Evolutionary conservation across 2,329 filamentous ascomycete species (phyloP).

Genomic region (Trichoderma cornu-damae): DNA sequence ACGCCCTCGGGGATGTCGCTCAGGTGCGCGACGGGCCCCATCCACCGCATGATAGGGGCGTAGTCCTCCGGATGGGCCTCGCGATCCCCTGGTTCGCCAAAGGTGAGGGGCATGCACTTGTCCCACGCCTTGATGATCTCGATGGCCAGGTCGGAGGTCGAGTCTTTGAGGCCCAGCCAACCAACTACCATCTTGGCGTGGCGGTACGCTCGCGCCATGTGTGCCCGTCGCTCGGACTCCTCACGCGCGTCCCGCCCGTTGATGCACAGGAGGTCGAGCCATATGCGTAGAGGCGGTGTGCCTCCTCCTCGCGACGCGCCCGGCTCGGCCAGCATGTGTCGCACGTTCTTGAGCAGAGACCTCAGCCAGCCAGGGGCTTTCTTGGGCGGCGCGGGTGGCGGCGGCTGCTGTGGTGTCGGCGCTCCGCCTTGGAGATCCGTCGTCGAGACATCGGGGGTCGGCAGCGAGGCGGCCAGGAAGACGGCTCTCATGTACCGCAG

Average conservation of each 20-base stretch:
- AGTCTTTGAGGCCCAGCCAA: slow-evolving; percentile 30
- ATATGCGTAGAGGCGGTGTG: slow-evolving; percentile 26
- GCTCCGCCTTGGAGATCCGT: slow-evolving; percentile 1
- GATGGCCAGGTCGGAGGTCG: slow-evolving; percentile 28
- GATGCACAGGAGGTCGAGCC: slow-evolving; percentile 32
- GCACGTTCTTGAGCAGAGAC: slow-evolving; percentile 20
- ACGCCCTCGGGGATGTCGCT: slow-evolving; percentile 24
- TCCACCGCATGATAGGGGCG: slow-evolving; percentile 31
- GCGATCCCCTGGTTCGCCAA: slow-evolving; percentile 33
- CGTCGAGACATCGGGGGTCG: slow-evolving; percentile 14
- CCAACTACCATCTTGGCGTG: slow-evolving; percentile 32
- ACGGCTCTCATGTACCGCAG: slow-evolving; percentile 32
- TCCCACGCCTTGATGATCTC: slow-evolving; percentile 28
- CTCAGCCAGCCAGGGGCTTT: slow-evolving; percentile 24
- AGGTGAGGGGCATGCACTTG: slow-evolving; percentile 29
- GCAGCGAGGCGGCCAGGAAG: slow-evolving; percentile 27
- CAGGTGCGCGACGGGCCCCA: slow-evolving; percentile 26
- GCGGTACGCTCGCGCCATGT: slow-evolving; percentile 30
- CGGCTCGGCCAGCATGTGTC: slow-evolving; percentile 17
- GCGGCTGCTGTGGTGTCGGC: slow-evolving; percentile 16
- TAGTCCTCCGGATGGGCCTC: slow-evolving; percentile 33
- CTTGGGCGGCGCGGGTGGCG: slow-evolving; percentile 21
- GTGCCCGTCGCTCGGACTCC: slow-evolving; percentile 27
- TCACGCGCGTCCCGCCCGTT: slow-evolving; percentile 28
- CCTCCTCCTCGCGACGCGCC: neutral